A percentile compares a stretch with the other conserved stretches of the same genome.
Conservation (phyloP, 495 filamentous ascomycete species). For the Talaromyces adpressus region DNA sequence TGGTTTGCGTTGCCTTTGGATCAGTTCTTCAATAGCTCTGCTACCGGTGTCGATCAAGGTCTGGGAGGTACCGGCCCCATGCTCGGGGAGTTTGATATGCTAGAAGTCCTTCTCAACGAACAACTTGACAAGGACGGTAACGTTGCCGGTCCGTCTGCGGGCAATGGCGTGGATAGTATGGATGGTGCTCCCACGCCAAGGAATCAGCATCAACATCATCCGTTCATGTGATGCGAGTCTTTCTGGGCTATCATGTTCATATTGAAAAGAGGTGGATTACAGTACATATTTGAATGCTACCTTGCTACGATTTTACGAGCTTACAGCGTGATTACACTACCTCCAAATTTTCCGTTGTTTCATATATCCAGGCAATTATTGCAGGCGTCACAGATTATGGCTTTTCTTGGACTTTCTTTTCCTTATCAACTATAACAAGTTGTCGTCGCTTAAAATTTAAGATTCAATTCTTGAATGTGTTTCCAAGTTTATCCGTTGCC, state of each 20-base stretch:
- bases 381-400: background rate
- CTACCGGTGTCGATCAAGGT: constrained; percentile 40
- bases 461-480: background rate
- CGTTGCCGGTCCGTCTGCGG: background rate
- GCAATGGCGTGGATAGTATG: background rate
- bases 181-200: background rate
- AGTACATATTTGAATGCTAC: background rate
- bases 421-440: too few species aligned
- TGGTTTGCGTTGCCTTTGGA: constrained; percentile 42
- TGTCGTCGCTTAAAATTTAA: too few species aligned
- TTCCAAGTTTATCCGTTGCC: background rate
- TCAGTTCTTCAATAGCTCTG: constrained; percentile 46
- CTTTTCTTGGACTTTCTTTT: background rate
- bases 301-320: background rate
- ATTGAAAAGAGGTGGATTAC: background rate
- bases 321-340: background rate
- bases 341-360: background rate
- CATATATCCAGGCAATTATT: background rate
- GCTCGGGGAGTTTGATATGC: constrained; percentile 42
- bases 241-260: background rate
- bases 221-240: background rate
- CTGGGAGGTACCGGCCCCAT: constrained; percentile 41
- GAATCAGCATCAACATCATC: background rate
- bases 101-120: constrained; percentile 40
- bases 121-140: constrained; percentile 33